Evolutionary conservation across 2,329 filamentous ascomycete genomes (phyloP).

Genomic region (Colletotrichum gloeosporioides): DNA sequence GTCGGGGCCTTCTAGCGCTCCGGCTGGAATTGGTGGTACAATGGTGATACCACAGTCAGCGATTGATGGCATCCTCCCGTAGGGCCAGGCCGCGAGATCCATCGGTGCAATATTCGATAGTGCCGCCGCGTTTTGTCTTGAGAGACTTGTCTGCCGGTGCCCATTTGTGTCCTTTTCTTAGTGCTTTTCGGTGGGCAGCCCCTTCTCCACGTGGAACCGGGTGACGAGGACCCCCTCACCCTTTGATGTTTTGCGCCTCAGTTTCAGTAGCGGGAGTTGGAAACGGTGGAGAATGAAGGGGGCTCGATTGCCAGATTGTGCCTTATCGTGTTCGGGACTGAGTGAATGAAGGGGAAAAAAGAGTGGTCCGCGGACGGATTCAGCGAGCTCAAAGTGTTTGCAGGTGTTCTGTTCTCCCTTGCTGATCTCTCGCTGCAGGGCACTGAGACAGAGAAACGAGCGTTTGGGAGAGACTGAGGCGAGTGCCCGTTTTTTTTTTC

Average conservation of each 20-base stretch:
- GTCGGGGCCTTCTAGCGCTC: background rate
- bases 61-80: background rate
- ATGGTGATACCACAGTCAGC: background rate
- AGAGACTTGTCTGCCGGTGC: background rate
- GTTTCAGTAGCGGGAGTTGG: slow-evolving; percentile 10
- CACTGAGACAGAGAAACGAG: slow-evolving; percentile 8
- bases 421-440: slow-evolving; percentile 8
- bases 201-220: slow-evolving; percentile 1
- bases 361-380: background rate
- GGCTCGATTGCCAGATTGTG: background rate
- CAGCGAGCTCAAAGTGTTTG: background rate
- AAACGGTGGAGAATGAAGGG: background rate
- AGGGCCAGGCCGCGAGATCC: background rate
- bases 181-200: background rate
- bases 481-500: background rate
- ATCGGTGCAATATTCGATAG: background rate
- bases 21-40: background rate
- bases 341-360: background rate
- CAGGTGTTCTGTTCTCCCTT: background rate
- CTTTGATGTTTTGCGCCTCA: slow-evolving; percentile 1
- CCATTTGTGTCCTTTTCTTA: background rate
- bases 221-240: background rate
- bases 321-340: background rate
- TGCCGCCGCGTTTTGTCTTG: background rate
- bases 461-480: background rate